These are phyloP conservation scores for Ramaria sp. DNA, from an alignment of 768 basidiomycete species.

Conservation along the genomic window DNA sequence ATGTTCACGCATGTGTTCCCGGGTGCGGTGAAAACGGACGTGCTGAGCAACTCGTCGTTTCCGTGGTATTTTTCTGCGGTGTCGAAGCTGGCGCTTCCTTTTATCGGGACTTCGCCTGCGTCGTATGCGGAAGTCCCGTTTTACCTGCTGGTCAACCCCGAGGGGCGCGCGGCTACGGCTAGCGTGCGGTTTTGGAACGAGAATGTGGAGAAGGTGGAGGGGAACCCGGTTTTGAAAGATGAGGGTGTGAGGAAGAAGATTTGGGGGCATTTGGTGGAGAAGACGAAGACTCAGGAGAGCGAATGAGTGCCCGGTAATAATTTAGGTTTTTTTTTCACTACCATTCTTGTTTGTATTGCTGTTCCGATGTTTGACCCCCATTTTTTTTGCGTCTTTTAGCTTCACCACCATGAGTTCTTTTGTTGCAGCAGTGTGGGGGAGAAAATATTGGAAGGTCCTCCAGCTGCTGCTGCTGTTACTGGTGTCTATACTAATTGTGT, in stretches of 20 bases:
- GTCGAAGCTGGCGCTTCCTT: neutral
- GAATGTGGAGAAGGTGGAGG: neutral
- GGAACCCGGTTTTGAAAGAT: neutral
- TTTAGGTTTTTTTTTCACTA: neutral
- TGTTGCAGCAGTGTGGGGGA: too few relatives aligned
- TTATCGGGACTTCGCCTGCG: neutral
- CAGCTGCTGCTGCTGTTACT: too few relatives aligned
- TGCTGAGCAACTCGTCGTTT: slow-evolving; percentile 20
- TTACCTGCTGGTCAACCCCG: slow-evolving; percentile 1
- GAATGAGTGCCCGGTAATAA: too few relatives aligned
- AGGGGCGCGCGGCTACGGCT: neutral
- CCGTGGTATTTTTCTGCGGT: slow-evolving; percentile 4
- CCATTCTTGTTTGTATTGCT: neutral
- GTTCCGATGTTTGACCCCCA: too few relatives aligned
- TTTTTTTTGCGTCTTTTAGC: too few relatives aligned
- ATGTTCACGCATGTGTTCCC: slow-evolving; percentile 35
- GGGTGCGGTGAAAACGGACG: slow-evolving; percentile 27
- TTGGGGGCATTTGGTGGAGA: neutral
- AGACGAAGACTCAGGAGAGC: too few relatives aligned
- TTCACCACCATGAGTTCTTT: too few relatives aligned
- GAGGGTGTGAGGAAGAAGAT: neutral
- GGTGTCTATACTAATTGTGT: too few relatives aligned
- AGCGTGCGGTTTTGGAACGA: neutral
- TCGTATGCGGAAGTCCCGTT: slow-evolving; percentile 8
- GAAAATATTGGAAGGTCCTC: too few relatives aligned